Evolutionary conservation across 1,284 basidiomycete genomes (phyloP), one percentile per base, ranked within the genome.

Genomic region (Inonotus hispidus): DNA sequence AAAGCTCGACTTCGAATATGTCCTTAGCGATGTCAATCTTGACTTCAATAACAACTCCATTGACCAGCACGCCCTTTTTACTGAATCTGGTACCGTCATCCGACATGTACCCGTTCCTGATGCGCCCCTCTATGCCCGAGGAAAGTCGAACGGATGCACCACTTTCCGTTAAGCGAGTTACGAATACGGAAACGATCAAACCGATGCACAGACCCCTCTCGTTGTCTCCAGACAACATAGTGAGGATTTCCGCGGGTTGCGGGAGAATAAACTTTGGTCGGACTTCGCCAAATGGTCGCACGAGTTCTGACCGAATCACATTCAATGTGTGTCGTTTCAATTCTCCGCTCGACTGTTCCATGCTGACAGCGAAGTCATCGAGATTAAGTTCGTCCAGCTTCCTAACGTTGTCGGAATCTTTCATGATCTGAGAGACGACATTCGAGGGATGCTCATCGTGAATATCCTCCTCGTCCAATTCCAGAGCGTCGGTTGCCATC

Each of bases 401-500:
- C 69, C 82, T 83, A 61, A 84, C 87, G 67, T 86, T 88, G 65
- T 93, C 87, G 27, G 79, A 77, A 70, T 95, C 92, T 53, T 87
- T 81, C 88, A 98, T 93, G 70, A 99, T 87, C 58, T 90, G 78
- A 21, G 81, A 81, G 47, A 95, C 87, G 8, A 95, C 92, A 57
- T 90, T 85, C 5, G 95, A 97, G 39, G 93, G 90, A 71, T 95
- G 91, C 67, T 93, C 87, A 67, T 92, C 92, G 63, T 91, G 90
- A 32, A 93, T 81, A 73, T 98, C 95, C 71, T 98, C 95, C 69
- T 95, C 93, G 68, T 98, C 95, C 37, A 94, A 83, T 69, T 98
- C 96, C 25, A 98, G 82, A 6, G 96, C 94, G 73, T 98, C 96
- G 11, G 93, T 93, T 38, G 97, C 96, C 94, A 99, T 98, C 78